Evolutionary conservation across 208 protist species (phyloP), one percentile per base, ranked within the genome.

Genomic region (Leishmania guyanensis): DNA sequence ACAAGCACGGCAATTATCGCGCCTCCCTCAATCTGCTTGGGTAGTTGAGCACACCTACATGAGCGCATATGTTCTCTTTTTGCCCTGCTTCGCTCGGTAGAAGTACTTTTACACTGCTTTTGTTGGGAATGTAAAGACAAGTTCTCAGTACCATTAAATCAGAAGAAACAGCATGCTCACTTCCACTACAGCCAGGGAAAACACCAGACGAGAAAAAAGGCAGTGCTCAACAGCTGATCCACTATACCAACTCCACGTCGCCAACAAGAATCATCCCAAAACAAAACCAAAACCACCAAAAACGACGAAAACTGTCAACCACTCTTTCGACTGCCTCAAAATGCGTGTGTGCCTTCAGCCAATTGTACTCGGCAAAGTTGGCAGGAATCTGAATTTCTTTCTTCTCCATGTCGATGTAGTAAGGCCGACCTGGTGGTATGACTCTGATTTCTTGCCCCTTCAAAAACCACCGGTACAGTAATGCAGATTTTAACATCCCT

Each of bases 321-420:
- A 96, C 39, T 16, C 26, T 81, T 79, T 98, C 94, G 64, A 95
- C 22, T n/a, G 64, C 62, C 66, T 92, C 90, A 78, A 95, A 95
- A 9, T 84, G 83, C 53, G 58, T 39, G 83, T 98, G 94, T 10
- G 90, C 91, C 33, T 65, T 86, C 54, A 92, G 75, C 92, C 94
- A 98, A 66, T 94, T 97, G 81, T 92, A 97, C 10, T 97, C 90
- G 1, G 82, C 79, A 89, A 98, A 97, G 86, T 98, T 96, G 43
- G 90, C 87, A 0, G 96, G 96, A 20, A 98, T 84, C 51, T 92
- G 85, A 20, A 98, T 58, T 62, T 96, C 90, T 50, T 94, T 97
- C 36, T 88, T 91, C 43, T 95, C 89, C 53, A 91, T 43, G 77
- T 97, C 91, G 17, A 91, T 84, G 62, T 87, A 91, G 80, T 97